These are phyloP conservation scores for Mercurialis annua DNA, from an alignment of 345 rosid genomes.

Conservation along the genomic window DNA sequence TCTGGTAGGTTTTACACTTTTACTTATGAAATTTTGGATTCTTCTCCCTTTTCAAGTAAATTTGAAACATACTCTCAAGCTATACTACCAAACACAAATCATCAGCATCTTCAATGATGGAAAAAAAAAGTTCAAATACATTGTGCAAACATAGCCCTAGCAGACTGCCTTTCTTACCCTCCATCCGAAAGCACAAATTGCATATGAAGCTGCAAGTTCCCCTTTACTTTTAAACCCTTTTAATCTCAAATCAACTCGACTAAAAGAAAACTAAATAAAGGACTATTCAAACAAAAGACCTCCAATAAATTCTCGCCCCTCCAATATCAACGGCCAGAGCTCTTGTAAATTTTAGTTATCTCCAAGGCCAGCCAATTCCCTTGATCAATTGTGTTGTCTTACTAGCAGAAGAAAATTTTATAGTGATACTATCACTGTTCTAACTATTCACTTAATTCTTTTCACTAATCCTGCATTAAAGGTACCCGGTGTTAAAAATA, in stretches of 20 bases:
- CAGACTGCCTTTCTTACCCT: neutral
- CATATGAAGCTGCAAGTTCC: neutral
- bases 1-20: neutral
- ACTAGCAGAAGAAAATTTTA: neutral
- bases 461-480: neutral
- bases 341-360: neutral
- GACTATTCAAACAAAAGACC: neutral
- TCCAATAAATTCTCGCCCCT: neutral
- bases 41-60: neutral
- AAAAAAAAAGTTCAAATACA: no score
- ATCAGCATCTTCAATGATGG: constrained; percentile 4
- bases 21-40: neutral
- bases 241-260: neutral
- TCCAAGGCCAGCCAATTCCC: neutral
- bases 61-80: constrained; percentile 8
- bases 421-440: neutral
- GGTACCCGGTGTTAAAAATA: no score
- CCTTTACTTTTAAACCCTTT: neutral
- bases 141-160: neutral
- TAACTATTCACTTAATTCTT: neutral
- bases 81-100: constrained; percentile 7
- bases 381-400: neutral
- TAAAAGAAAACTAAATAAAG: no score
- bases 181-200: no score
- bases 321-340: neutral